phyloP scores from a whole-genome alignment of 768 basidiomycete genomes.

The Suillus variegatus region DNA sequence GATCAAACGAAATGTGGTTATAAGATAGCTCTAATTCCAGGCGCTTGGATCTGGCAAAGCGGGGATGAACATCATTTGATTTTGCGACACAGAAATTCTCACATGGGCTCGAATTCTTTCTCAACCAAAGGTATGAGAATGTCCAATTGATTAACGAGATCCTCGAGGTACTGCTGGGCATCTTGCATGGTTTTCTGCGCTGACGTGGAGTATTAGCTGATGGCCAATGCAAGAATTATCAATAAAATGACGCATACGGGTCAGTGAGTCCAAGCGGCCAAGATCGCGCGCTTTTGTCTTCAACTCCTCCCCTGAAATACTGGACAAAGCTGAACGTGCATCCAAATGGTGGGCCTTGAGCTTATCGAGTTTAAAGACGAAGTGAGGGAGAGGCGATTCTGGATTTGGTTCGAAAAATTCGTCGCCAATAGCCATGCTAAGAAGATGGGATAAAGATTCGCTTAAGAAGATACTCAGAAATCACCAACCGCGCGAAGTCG shows the following conservation, averaged over 20 bases:
- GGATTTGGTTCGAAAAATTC: slow-evolving; percentile 15
- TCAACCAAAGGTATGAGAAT: slow-evolving; percentile 15
- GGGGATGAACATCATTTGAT: background rate
- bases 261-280: slow-evolving; percentile 6
- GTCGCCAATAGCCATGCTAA: slow-evolving; percentile 14
- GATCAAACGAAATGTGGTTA: slow-evolving; percentile 21
- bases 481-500: slow-evolving; percentile 19
- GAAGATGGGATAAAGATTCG: background rate
- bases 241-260: background rate
- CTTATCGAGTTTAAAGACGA: slow-evolving; percentile 8
- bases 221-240: too few species aligned
- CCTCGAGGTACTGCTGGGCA: slow-evolving; percentile 9
- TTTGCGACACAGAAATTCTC: background rate
- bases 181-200: slow-evolving; percentile 1
- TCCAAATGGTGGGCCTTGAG: slow-evolving; percentile 9
- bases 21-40: slow-evolving; percentile 16
- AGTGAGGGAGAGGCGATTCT: slow-evolving; percentile 6
- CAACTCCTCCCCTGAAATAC: background rate
- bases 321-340: slow-evolving; percentile 2
- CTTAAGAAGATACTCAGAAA: background rate
- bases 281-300: slow-evolving; percentile 7
- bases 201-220: background rate
- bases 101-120: slow-evolving; percentile 21
- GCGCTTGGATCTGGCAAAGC: slow-evolving; percentile 16
- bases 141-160: slow-evolving; percentile 13